Base-by-base conservation (phyloP, 2,329 filamentous ascomycete species). In the Annulohypoxylon truncatum region DNA sequence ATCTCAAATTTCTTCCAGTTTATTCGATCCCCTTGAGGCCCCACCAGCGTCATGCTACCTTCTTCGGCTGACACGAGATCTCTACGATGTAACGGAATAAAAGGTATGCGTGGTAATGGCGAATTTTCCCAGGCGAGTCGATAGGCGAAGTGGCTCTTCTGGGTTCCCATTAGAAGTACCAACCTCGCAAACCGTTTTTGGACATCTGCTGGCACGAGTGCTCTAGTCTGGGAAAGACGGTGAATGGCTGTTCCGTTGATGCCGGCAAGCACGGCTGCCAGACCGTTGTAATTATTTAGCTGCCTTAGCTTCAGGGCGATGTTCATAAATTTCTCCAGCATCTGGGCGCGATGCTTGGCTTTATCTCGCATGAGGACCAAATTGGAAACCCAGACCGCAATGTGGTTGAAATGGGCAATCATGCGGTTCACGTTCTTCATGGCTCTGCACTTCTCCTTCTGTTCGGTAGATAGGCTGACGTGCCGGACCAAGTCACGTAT, bases 1-100 rank as follows among this genome's bases (percentile, higher is more conserved):
- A 99, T 91, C 79, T 98, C 95, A 74, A 98, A 99, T 77, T 99
- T 99, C 79, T 91, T 94, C 96, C 96, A 99, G 77, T 98, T 98
- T 77, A 99, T 92, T 54, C 92, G 85, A 68, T 93, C 88, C 69
- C 84, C 88, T 65, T 88, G 85, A 1, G 87, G 84, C 6, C 92
- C 93, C 1, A 98, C 83, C 77, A 97, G 95, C 0, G 96, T 98
- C 74, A 88, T 89, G 78, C 96, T 97, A 31, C 95, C 96, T 79
- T 97, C 92, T 75, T 97, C 93, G 0, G 96, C 95, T 10, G 92
- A 93, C 1, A 97, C 93, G 22, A 99, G 84, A 79, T 99, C 96
- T 69, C 94, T 88, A 44, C 93, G 88, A 76, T 97, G 93, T 26
- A 98, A 84, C 1, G 96, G 95, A 53, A 98, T 90, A 77, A 97